Conservation (phyloP, 208 protist species). For the Crithidia fasciculata region DNA sequence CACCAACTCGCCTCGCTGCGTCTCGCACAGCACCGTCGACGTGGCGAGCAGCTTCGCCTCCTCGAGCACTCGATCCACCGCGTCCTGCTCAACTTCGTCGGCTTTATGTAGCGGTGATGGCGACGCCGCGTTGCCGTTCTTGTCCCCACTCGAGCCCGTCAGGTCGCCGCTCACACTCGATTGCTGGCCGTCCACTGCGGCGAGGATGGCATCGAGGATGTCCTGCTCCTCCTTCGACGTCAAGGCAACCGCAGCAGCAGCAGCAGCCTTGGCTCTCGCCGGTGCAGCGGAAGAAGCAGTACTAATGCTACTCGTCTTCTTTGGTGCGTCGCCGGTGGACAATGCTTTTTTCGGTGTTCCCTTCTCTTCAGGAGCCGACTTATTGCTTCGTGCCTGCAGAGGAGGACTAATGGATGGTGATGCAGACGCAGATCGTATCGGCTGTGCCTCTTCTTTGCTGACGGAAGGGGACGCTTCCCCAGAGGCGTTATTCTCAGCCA, state of each 20-base stretch:
- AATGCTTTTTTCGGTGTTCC: too few relatives aligned
- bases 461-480: too few relatives aligned
- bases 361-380: too few relatives aligned
- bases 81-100: constrained; percentile 26
- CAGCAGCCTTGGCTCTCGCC: too few relatives aligned
- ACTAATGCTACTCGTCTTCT: too few relatives aligned
- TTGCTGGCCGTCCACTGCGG: constrained; percentile 57
- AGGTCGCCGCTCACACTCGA: constrained; percentile 77
- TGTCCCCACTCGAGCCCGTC: constrained; percentile 6
- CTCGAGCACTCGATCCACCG: constrained; percentile 54
- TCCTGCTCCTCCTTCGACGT: constrained; percentile 44
- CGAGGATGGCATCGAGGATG: constrained; percentile 67
- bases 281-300: too few relatives aligned
- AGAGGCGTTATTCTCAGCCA: background rate
- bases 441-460: background rate
- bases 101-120: background rate
- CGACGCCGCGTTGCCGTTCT: background rate
- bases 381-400: too few relatives aligned
- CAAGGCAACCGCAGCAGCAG: background rate
- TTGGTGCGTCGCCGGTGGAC: too few relatives aligned
- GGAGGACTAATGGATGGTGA: too few relatives aligned
- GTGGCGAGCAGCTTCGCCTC: constrained; percentile 58
- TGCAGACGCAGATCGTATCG: too few relatives aligned
- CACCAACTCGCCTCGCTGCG: constrained; percentile 33
- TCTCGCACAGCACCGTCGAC: constrained; percentile 27